Percentiles rank a stretch among this genome's conserved stretches.
Evolutionary conservation across 129 eudicot genomes (phyloP).

Genomic region (Mikania micrantha): DNA sequence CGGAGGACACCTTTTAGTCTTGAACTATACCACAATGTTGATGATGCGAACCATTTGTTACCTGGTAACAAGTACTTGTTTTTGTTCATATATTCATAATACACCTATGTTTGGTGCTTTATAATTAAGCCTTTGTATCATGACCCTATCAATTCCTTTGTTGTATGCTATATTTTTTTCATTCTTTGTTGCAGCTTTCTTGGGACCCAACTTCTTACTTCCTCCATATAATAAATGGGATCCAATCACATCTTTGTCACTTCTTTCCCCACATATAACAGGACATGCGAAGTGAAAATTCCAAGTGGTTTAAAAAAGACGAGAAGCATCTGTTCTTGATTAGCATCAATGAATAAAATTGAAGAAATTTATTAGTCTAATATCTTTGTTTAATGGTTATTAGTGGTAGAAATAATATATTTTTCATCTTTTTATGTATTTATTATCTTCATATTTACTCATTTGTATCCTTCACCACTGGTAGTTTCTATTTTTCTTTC

Average conservation of each 20-base stretch:
- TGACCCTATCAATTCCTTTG: neutral
- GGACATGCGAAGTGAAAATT: neutral
- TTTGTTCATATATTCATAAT: neutral
- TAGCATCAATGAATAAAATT: conserved; percentile 1
- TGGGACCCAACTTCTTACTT: conserved; percentile 2
- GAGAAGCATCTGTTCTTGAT: neutral
- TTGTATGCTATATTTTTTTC: neutral
- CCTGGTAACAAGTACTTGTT: neutral
- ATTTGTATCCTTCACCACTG: neutral
- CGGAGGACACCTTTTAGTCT: neutral
- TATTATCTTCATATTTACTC: neutral
- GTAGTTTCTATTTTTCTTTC: too few species aligned
- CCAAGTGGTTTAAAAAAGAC: neutral
- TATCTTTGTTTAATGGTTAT: neutral
- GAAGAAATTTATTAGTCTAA: neutral
- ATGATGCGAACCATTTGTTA: conserved; percentile 1
- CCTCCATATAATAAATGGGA: too few species aligned
- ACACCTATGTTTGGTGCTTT: too few species aligned
- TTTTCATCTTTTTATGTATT: neutral
- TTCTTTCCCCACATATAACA: neutral
- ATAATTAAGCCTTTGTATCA: neutral
- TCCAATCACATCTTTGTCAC: neutral
- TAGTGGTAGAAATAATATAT: neutral
- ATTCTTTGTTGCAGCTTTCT: neutral
- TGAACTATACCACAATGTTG: neutral